A percentile compares a stretch with the other conserved stretches of the same genome.
Conservation (phyloP, 768 basidiomycete species). For the Auricularia sp. region DNA sequence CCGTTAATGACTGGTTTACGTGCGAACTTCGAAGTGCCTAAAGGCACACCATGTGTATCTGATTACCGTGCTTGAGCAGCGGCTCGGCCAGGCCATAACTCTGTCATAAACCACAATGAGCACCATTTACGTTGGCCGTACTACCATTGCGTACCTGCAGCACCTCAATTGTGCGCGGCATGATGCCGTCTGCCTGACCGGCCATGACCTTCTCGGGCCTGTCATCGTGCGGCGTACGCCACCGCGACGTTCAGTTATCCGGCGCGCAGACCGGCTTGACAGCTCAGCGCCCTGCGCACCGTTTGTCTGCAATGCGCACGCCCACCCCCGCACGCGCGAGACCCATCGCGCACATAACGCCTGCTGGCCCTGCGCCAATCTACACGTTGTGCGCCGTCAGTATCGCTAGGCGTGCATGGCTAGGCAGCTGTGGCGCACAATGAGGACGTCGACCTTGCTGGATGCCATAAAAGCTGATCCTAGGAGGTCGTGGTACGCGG, state of each 20-base stretch:
- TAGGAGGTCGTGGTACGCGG: neutral
- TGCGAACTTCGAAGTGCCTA: constrained; percentile 29
- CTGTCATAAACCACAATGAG: constrained; percentile 23
- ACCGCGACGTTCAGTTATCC: neutral
- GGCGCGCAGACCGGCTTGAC: neutral
- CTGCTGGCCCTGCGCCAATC: constrained; percentile 22
- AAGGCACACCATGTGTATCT: constrained; percentile 46
- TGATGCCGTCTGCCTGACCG: constrained; percentile 49
- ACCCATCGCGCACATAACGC: constrained; percentile 62
- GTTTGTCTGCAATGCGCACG: constrained; percentile 51
- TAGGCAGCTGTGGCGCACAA: neutral
- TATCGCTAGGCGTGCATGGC: neutral
- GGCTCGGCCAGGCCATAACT: constrained; percentile 70
- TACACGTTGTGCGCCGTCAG: neutral
- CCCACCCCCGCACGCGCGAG: constrained; percentile 47
- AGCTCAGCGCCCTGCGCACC: constrained; percentile 22
- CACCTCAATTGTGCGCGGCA: constrained; percentile 45
- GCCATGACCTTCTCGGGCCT: constrained; percentile 39
- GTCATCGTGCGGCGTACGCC: neutral
- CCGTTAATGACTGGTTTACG: neutral
- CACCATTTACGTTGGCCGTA: neutral
- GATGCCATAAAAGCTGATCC: neutral
- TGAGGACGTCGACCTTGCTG: constrained; percentile 1
- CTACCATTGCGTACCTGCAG: constrained; percentile 31
- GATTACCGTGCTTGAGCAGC: constrained; percentile 52